Evolutionary conservation across 805 yeast species (phyloP).

Genomic region (Ogataea paradorogensis): DNA sequence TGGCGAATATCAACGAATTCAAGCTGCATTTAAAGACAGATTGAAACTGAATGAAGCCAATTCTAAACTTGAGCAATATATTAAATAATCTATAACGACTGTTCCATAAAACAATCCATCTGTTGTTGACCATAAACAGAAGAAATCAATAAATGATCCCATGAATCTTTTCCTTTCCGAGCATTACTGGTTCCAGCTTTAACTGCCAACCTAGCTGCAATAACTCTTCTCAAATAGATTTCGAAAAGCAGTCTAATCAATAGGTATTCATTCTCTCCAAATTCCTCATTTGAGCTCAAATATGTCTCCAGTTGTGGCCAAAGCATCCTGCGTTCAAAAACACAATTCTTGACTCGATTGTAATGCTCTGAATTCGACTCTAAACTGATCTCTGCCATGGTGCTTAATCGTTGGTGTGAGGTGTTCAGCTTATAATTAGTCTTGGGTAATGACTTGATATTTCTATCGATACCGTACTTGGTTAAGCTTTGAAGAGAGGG

Average conservation of each 20-base stretch:
- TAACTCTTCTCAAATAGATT: conserved; percentile 31
- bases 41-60: conserved; percentile 26
- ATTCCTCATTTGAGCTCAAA: conserved; percentile 17
- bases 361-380: conserved; percentile 29
- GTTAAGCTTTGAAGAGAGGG: conserved; percentile 11
- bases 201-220: conserved; percentile 30
- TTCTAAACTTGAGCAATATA: conserved; percentile 1
- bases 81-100: conserved; percentile 6
- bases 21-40: conserved; percentile 25
- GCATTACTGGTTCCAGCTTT: conserved; percentile 25
- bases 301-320: conserved; percentile 19
- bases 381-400: conserved; percentile 27
- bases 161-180: conserved; percentile 14
- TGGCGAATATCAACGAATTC: conserved; percentile 20
- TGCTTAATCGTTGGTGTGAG: conserved; percentile 20
- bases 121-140: conserved; percentile 44
- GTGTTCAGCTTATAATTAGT: conserved; percentile 5
- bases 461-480: conserved; percentile 12
- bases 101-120: conserved; percentile 22
- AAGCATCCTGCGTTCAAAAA: conserved; percentile 17
- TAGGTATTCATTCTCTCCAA: conserved; percentile 25
- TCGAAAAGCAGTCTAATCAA: conserved; percentile 28
- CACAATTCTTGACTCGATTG: conserved; percentile 14
- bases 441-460: conserved; percentile 11
- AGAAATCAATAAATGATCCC: conserved; percentile 40